phyloP scores from a whole-genome alignment of 495 filamentous ascomycete species.

The Rhizodiscina lignyota region DNA sequence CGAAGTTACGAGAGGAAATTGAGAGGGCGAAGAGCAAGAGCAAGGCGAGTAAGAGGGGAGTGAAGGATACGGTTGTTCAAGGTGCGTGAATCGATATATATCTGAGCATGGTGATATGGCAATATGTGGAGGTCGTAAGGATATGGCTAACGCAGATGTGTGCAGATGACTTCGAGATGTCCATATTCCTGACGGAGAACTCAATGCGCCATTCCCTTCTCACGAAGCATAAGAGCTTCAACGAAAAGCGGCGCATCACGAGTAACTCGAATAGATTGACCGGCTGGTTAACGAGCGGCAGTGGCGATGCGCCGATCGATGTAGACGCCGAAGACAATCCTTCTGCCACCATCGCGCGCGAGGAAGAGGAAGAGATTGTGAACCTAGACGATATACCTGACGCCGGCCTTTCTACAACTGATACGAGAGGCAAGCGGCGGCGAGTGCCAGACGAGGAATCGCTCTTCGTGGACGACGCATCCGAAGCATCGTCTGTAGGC shows the following conservation, averaged over 20 bases:
- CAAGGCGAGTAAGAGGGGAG: conserved; percentile 46
- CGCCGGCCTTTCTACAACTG: not conserved
- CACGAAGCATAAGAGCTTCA: conserved; percentile 61
- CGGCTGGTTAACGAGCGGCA: conserved; percentile 31
- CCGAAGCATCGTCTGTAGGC: conserved; percentile 8
- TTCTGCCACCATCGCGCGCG: conserved; percentile 24
- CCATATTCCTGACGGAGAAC: conserved; percentile 79
- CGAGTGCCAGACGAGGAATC: conserved; percentile 10
- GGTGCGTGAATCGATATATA: no score
- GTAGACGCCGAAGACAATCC: conserved; percentile 22
- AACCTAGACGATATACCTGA: conserved; percentile 18
- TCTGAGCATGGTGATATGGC: no score
- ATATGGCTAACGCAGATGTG: not conserved
- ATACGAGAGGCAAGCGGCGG: not conserved
- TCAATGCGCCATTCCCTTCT: conserved; percentile 78
- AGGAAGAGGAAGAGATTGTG: conserved; percentile 15
- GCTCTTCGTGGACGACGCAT: conserved; percentile 2
- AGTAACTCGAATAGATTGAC: conserved; percentile 43
- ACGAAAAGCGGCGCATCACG: conserved; percentile 32
- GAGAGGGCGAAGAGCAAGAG: conserved; percentile 44
- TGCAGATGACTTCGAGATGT: conserved; percentile 84
- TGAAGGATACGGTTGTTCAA: conserved; percentile 75
- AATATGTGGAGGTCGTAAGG: no score
- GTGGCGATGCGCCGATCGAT: conserved; percentile 22
- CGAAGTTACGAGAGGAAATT: conserved; percentile 80